Evolutionary conservation across 164 flowering plant genomes (phyloP).

Genomic region (Brasenia schreberi): DNA sequence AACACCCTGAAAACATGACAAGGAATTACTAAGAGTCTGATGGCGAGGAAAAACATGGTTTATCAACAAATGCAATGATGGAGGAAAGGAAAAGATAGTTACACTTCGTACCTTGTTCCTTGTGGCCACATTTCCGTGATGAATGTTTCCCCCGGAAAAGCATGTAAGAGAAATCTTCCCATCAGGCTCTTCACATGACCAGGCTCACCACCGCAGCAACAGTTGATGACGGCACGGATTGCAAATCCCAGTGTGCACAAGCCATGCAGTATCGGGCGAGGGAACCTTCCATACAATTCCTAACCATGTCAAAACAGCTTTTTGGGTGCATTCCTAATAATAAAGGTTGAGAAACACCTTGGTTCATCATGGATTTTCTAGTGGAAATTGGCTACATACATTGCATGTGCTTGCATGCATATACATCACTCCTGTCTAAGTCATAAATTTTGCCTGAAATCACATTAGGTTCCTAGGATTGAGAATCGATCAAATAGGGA

Average conservation of each 20-base stretch:
- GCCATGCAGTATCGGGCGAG: constrained; percentile 90
- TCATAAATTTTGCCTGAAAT: no score
- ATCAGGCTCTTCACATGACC: constrained; percentile 45
- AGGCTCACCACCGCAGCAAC: constrained; percentile 62
- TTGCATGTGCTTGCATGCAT: no score
- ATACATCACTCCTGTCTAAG: no score
- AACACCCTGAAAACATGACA: constrained; percentile 50
- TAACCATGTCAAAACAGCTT: not conserved
- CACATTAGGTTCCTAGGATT: no score
- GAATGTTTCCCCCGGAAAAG: constrained; percentile 85
- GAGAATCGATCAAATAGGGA: no score
- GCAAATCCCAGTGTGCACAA: constrained; percentile 92
- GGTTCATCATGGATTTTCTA: not conserved
- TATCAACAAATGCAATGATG: not conserved
- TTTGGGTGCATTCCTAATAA: not conserved
- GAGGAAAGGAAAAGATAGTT: not conserved
- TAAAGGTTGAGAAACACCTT: not conserved
- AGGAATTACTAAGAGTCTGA: not conserved
- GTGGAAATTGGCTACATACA: no score
- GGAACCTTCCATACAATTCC: constrained; percentile 33
- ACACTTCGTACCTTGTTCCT: constrained; percentile 37
- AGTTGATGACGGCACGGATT: constrained; percentile 66
- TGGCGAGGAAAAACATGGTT: not conserved
- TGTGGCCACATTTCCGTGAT: constrained; percentile 94
- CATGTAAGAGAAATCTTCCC: constrained; percentile 76